Evolutionary conservation across 768 basidiomycete genomes (phyloP), one percentile per base, ranked within the genome.

Genomic region (Dentipellis sp.): DNA sequence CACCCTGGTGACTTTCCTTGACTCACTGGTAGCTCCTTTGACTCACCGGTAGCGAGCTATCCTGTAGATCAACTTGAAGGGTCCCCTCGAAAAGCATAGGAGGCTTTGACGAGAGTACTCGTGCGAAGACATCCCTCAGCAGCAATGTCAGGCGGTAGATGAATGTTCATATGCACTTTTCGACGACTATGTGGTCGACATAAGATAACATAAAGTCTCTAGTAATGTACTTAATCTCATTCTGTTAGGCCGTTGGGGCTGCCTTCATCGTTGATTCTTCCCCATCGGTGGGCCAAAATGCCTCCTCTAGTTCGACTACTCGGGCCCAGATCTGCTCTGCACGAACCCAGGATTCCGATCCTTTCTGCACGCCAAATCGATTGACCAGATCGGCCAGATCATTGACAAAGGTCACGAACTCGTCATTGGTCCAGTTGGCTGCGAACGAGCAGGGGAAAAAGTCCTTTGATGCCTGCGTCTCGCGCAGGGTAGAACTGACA

Each of bases 361-460:
- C 69, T 46, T 71, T 74, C 4, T 59, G 50, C 34, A 79, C 73
- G 6, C 65, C 68, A 6, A 79, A 67, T 52, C 58, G 61, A 45
- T 85, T 69, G 16, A 83, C 77, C 11, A 84, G 65, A 22, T 64
- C 66, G 3, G 72, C 76, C 10, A 86, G 69, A 1, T 70, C 71
- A 22, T 77, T 61, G 9, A 86, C 82, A 59, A 85, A 84, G 9
- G 63, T 62, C 17, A 69, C 71, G 58, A 84, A 84, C 54, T 78
- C 82, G 0, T 69, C 65, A 54, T 67, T 73, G 21, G 71, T 84
- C 88, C 86, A 91, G 64, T 80, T 86, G 21, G 74, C 67, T 16
- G 82, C 77, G 37, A 91, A 76, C n/a, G 74, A 68, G 6, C 61
- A 57, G 29, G 84, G 64, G 1, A 77, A 76, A 35, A 52, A 40